A percentile compares a stretch with the other conserved stretches of the same genome.
These are phyloP conservation scores for Serendipita indica DNA, from an alignment of 768 basidiomycete genomes.

Conservation along the genomic window DNA sequence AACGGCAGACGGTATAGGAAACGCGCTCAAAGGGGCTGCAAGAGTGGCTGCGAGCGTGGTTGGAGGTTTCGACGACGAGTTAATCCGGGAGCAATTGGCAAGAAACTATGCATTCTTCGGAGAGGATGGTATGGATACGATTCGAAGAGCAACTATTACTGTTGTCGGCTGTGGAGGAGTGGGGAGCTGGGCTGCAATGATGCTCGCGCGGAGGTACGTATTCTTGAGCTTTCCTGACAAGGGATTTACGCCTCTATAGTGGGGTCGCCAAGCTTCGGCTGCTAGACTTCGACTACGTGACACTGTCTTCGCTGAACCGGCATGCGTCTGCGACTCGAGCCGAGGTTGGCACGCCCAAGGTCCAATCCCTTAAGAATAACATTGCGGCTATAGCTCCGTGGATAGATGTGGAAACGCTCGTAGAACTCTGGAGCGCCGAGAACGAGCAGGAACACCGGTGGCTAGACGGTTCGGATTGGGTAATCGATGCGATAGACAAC, in stretches of 20 bases:
- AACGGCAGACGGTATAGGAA: background rate
- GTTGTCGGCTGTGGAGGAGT: constrained; percentile 94
- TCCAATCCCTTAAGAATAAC: constrained; percentile 52
- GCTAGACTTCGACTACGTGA: constrained; percentile 94
- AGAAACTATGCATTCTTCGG: constrained; percentile 93
- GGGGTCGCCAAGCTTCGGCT: constrained; percentile 64
- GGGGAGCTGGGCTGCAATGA: constrained; percentile 89
- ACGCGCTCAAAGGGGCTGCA: background rate
- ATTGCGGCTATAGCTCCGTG: constrained; percentile 66
- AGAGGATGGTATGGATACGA: constrained; percentile 67
- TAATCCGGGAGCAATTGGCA: constrained; percentile 80
- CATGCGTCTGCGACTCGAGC: constrained; percentile 80
- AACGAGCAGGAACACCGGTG: constrained; percentile 47
- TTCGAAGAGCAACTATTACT: constrained; percentile 63
- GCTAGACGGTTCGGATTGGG: constrained; percentile 83
- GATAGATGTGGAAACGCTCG: constrained; percentile 68
- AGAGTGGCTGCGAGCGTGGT: background rate
- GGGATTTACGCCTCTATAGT: constrained; percentile 23
- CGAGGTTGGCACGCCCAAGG: constrained; percentile 92
- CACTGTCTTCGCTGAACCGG: constrained; percentile 84
- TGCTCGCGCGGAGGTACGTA: constrained; percentile 80
- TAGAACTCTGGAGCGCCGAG: constrained; percentile 76
- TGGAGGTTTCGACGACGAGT: constrained; percentile 50
- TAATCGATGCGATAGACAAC: constrained; percentile 96
- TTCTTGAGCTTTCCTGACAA: background rate